Evolutionary conservation across 306 rosid species (phyloP).

Genomic region (Prunus padus): DNA sequence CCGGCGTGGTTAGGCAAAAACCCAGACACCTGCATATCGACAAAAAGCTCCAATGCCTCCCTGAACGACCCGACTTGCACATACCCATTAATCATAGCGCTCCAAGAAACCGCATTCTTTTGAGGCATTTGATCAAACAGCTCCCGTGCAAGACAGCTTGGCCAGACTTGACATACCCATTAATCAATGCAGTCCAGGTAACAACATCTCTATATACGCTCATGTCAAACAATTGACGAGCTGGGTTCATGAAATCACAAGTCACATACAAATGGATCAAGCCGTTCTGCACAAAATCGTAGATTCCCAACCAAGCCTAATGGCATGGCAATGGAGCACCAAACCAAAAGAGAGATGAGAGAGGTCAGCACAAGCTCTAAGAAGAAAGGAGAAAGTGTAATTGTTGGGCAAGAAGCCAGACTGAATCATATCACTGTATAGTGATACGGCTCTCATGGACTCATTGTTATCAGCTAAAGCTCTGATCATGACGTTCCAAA

Average conservation of each 20-base stretch:
- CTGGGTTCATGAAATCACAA: constrained; percentile 26
- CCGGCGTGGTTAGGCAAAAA: constrained; percentile 34
- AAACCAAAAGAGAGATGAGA: constrained; percentile 32
- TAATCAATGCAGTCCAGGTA: constrained; percentile 47
- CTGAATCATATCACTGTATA: constrained; percentile 36
- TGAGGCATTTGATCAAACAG: constrained; percentile 45
- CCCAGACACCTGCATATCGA: constrained; percentile 38
- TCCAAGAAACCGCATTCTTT: constrained; percentile 52
- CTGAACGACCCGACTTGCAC: constrained; percentile 38
- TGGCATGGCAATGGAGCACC: constrained; percentile 33
- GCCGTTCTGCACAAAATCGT: constrained; percentile 53
- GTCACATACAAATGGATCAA: constrained; percentile 44
- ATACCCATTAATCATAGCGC: constrained; percentile 48
- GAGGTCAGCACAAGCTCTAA: constrained; percentile 35
- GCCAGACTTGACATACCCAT: constrained; percentile 39
- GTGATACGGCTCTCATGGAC: constrained; percentile 29
- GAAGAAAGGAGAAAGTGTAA: constrained; percentile 44
- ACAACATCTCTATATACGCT: constrained; percentile 36
- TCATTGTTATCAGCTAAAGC: constrained; percentile 33
- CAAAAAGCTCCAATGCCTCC: constrained; percentile 48
- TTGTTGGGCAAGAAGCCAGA: constrained; percentile 40
- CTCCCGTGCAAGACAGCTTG: constrained; percentile 29
- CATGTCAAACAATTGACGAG: constrained; percentile 36
- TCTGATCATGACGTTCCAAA: constrained; percentile 50
- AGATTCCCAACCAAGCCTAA: constrained; percentile 45